A percentile compares a stretch with the other conserved stretches of the same genome.
Evolutionary conservation across 2,329 filamentous ascomycete species (phyloP).

Genomic region (Gyromitra esculenta): DNA sequence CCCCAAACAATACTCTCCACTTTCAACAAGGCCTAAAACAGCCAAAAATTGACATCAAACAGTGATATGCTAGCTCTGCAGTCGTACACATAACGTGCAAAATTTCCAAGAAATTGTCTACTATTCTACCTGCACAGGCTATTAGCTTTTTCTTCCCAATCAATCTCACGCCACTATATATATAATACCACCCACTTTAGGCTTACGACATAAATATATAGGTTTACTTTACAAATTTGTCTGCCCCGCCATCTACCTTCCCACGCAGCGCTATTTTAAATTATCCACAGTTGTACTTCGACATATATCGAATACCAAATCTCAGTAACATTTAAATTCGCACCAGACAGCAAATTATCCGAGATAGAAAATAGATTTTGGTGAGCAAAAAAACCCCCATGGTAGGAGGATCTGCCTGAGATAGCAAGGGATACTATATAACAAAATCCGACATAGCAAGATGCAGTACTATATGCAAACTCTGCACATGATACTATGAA

Average conservation of each 20-base stretch:
- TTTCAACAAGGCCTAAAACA: no score
- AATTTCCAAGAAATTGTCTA: background rate
- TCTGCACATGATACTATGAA: slow-evolving; percentile 7
- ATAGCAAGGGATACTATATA: no score
- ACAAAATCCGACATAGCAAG: no score
- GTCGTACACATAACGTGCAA: background rate
- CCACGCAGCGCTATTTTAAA: background rate
- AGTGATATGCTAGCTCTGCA: background rate
- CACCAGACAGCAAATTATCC: no score
- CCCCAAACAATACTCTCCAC: no score
- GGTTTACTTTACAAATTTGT: background rate
- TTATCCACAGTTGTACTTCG: background rate
- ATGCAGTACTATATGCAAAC: background rate
- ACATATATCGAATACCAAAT: no score
- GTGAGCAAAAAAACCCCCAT: no score
- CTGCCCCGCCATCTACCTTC: background rate
- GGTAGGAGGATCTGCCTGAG: no score
- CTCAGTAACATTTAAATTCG: no score
- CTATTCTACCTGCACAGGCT: background rate
- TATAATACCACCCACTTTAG: background rate
- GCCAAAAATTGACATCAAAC: no score
- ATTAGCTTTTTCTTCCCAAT: background rate
- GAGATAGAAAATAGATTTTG: no score
- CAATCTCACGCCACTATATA: background rate
- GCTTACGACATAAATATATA: background rate